These are phyloP conservation scores for Echinochloa phyllopogon DNA, from an alignment of 176 grass and related monocot species.

Conservation along the genomic window DNA sequence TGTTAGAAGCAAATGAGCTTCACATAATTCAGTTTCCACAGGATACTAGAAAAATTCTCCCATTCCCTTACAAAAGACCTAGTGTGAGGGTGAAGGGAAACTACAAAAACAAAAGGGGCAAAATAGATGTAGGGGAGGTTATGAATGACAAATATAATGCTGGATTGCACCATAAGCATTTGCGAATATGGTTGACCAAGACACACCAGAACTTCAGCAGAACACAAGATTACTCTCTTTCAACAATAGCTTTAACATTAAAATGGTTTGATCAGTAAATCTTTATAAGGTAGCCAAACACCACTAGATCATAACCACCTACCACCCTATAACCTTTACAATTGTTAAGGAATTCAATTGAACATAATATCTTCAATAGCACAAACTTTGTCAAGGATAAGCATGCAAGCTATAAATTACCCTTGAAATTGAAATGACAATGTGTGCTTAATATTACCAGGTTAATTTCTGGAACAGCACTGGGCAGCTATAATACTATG, in stretches of 20 bases:
- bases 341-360: constrained; percentile 3
- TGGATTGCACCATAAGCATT: constrained; percentile 15
- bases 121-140: neutral
- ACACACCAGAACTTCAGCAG: neutral
- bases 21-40: neutral
- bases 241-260: neutral
- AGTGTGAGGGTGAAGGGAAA: neutral
- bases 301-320: neutral
- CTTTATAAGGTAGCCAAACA: neutral
- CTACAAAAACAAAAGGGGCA: neutral
- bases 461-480: constrained; percentile 6
- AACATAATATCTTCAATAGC: neutral
- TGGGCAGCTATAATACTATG: neutral
- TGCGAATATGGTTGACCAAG: neutral
- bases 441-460: constrained; percentile 23
- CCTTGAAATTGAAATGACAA: constrained; percentile 6
- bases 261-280: constrained; percentile 9
- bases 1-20: neutral
- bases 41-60: neutral
- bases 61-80: neutral
- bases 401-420: neutral
- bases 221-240: neutral
- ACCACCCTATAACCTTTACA: neutral
- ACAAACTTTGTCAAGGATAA: neutral
- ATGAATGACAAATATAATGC: constrained; percentile 17